These are phyloP conservation scores for Podaxis sp. DNA, from an alignment of 768 basidiomycete species.

Conservation along the genomic window DNA sequence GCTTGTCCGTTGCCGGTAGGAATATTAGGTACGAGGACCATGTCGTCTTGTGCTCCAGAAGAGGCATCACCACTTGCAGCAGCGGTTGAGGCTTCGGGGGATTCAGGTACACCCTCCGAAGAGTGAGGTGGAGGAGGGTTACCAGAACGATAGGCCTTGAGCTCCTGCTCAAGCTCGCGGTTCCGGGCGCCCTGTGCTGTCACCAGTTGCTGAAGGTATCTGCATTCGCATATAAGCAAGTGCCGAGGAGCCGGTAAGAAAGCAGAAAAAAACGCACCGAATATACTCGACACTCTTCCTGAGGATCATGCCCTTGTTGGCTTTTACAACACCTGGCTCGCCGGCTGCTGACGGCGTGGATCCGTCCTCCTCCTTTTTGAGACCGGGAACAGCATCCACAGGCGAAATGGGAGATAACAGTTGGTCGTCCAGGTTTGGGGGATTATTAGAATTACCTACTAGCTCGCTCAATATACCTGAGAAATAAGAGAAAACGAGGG, in stretches of 20 bases:
- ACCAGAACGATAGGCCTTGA: constrained; percentile 40
- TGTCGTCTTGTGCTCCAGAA: constrained; percentile 6
- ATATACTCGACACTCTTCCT: constrained; percentile 80
- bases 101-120: neutral
- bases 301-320: constrained; percentile 93
- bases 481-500: neutral
- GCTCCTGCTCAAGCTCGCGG: constrained; percentile 72
- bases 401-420: constrained; percentile 1
- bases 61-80: neutral
- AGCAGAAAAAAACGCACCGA: constrained; percentile 22
- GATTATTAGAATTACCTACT: neutral
- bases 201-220: constrained; percentile 85
- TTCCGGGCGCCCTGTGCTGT: constrained; percentile 74
- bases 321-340: constrained; percentile 54
- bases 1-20: neutral
- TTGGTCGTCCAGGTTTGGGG: constrained; percentile 3
- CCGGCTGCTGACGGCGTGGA: constrained; percentile 16
- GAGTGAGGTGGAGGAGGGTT: constrained; percentile 10
- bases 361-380: constrained; percentile 17
- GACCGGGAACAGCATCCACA: constrained; percentile 6
- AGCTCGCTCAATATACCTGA: neutral
- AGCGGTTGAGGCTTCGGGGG: constrained; percentile 1
- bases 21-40: constrained; percentile 5
- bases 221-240: constrained; percentile 14
- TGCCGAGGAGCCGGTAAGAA: neutral